These are phyloP conservation scores for Monosporascus ibericus DNA, from an alignment of 2,329 filamentous ascomycete species.

Conservation along the genomic window DNA sequence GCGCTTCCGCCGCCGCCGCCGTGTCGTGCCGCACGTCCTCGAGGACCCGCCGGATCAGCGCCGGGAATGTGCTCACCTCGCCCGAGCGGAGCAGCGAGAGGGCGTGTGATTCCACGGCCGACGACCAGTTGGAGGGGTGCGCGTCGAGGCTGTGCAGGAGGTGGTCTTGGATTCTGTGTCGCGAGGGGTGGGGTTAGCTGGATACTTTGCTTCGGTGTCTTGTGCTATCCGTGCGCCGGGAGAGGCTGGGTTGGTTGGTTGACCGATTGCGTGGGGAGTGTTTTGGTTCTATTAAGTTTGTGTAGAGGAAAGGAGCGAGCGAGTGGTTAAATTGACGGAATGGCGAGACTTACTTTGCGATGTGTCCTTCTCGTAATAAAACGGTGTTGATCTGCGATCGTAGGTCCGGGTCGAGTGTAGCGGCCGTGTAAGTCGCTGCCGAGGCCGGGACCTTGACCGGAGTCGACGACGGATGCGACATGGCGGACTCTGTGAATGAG, in stretches of 20 bases:
- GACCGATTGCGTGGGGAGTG: slow-evolving; percentile 3
- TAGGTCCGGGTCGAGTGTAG: slow-evolving; percentile 56
- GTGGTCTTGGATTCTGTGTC: slow-evolving; percentile 54
- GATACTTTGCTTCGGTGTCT: slow-evolving; percentile 2
- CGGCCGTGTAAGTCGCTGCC: slow-evolving; percentile 53
- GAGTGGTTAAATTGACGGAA: background rate
- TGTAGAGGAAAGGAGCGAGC: background rate
- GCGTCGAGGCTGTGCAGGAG: slow-evolving; percentile 58
- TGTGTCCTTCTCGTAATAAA: slow-evolving; percentile 52
- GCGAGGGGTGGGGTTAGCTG: slow-evolving; percentile 3
- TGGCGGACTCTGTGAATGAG: slow-evolving; percentile 15
- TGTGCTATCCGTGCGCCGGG: background rate
- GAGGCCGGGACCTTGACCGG: slow-evolving; percentile 56
- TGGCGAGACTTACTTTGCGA: slow-evolving; percentile 43
- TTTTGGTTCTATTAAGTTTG: background rate
- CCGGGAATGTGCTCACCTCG: slow-evolving; percentile 54
- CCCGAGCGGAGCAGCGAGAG: slow-evolving; percentile 54
- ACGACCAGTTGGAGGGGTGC: slow-evolving; percentile 57
- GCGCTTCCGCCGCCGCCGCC: slow-evolving; percentile 18
- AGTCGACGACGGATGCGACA: slow-evolving; percentile 44
- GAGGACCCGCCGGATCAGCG: slow-evolving; percentile 54
- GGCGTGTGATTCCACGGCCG: slow-evolving; percentile 52
- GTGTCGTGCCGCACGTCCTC: slow-evolving; percentile 55
- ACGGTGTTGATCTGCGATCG: slow-evolving; percentile 57
- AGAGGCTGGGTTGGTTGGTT: background rate